These are phyloP conservation scores for Chaetomium tenue DNA, from an alignment of 495 filamentous ascomycete species.

Conservation along the genomic window DNA sequence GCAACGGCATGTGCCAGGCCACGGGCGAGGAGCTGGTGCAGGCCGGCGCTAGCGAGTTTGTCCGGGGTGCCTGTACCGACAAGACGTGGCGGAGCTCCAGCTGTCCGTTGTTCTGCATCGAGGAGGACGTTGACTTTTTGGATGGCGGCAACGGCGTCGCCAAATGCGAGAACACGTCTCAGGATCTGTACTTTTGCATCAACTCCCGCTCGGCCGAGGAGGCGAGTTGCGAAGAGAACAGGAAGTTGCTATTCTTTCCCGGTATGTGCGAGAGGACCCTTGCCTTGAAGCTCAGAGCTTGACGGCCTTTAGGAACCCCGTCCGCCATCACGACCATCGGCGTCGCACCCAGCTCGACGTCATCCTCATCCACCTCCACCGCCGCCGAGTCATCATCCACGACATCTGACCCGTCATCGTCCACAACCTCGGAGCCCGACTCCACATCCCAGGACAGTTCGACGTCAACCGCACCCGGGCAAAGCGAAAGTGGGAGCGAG, in stretches of 20 bases:
- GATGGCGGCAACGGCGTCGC: slow-evolving; percentile 25
- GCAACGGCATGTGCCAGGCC: slow-evolving; percentile 24
- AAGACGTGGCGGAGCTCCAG: slow-evolving; percentile 24
- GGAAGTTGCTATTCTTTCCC: slow-evolving; percentile 15
- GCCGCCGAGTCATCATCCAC: not conserved
- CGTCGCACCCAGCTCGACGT: slow-evolving; percentile 2
- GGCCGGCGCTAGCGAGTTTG: slow-evolving; percentile 14
- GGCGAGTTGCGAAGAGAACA: slow-evolving; percentile 5
- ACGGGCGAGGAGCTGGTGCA: slow-evolving; percentile 21
- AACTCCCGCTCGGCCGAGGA: slow-evolving; percentile 3
- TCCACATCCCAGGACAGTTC: not conserved
- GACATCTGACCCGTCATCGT: not conserved
- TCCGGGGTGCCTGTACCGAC: slow-evolving; percentile 32
- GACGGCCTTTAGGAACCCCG: slow-evolving; percentile 15
- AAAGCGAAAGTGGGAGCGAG: not conserved
- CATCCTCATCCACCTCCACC: not conserved
- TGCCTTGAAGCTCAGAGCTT: not conserved
- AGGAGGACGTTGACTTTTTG: slow-evolving; percentile 18
- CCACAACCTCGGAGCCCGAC: not conserved
- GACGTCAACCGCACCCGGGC: not conserved
- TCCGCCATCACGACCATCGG: slow-evolving; percentile 25
- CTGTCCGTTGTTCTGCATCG: slow-evolving; percentile 28
- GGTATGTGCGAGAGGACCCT: slow-evolving; percentile 7
- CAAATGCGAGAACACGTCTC: slow-evolving; percentile 19
- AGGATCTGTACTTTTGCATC: slow-evolving; percentile 28